Percentiles rank a stretch among this genome's conserved stretches.
Evolutionary conservation across 768 basidiomycete species (phyloP).

Genomic region (Tylopilus sp.): DNA sequence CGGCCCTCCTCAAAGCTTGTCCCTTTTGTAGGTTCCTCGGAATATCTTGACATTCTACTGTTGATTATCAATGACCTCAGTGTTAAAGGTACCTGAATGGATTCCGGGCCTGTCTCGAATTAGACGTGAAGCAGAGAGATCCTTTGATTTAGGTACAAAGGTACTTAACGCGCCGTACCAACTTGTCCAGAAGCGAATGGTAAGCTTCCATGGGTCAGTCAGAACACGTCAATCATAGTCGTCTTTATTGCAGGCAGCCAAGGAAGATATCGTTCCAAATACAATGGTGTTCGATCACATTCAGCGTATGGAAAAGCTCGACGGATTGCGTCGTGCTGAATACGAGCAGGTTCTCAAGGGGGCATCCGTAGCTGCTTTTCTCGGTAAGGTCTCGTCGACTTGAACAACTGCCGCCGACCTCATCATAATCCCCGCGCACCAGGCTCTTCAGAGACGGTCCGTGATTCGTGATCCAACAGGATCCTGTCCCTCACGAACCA

Average conservation of each 20-base stretch:
- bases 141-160: neutral
- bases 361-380: neutral
- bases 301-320: no score
- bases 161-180: no score
- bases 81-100: neutral
- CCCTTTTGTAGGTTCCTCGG: neutral
- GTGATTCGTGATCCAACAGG: neutral
- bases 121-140: neutral
- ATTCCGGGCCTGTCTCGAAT: neutral
- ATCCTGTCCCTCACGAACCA: neutral
- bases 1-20: no score
- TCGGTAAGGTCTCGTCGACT: neutral
- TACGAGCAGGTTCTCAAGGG: neutral
- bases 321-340: neutral
- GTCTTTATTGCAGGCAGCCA: neutral
- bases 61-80: no score
- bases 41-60: no score
- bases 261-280: neutral
- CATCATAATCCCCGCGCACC: neutral
- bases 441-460: neutral
- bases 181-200: neutral
- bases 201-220: neutral
- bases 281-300: no score
- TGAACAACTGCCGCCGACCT: neutral
- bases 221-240: neutral